Percentiles rank a stretch among this genome's conserved stretches.
These are phyloP conservation scores for Xylariales sp. DNA, from an alignment of 2,329 filamentous ascomycete species.

Conservation along the genomic window DNA sequence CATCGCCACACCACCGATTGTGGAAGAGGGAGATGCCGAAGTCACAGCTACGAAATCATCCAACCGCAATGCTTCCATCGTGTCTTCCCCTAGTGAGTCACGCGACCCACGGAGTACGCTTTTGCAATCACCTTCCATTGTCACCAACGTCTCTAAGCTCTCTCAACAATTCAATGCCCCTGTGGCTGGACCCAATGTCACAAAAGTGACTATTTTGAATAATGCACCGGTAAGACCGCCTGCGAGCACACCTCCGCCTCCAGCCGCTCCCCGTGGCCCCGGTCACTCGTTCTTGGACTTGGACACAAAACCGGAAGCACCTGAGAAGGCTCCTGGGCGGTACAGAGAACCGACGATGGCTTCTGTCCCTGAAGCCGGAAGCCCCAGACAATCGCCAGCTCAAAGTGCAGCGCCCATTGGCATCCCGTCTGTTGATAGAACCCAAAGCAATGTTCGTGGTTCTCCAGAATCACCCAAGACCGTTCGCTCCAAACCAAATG, in stretches of 20 bases:
- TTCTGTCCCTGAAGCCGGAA: constrained; percentile 23
- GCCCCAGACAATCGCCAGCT: constrained; percentile 17
- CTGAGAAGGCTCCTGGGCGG: constrained; percentile 14
- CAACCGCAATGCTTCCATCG: constrained; percentile 11
- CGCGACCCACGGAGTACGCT: not conserved
- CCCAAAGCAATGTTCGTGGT: constrained; percentile 10
- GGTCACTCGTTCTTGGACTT: constrained; percentile 5
- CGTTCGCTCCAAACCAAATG: constrained; percentile 37
- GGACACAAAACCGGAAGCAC: constrained; percentile 18
- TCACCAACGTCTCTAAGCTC: constrained; percentile 8
- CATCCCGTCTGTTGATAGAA: constrained; percentile 4
- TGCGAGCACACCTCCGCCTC: too few species aligned
- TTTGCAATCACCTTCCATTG: not conserved
- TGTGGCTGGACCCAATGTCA: not conserved
- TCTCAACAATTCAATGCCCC: constrained; percentile 7
- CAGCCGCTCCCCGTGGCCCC: too few species aligned
- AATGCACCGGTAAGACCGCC: too few species aligned
- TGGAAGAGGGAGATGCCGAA: constrained; percentile 30
- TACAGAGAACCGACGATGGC: constrained; percentile 21
- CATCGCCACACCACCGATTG: constrained; percentile 33
- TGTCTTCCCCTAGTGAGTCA: not conserved
- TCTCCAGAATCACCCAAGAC: constrained; percentile 23
- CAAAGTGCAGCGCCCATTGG: constrained; percentile 11
- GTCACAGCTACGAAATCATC: constrained; percentile 7
- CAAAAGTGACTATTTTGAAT: constrained; percentile 17